Percentiles rank a stretch among this genome's conserved stretches.
Evolutionary conservation across 2,329 filamentous ascomycete species (phyloP).

Genomic region (Cladosporium sp.): DNA sequence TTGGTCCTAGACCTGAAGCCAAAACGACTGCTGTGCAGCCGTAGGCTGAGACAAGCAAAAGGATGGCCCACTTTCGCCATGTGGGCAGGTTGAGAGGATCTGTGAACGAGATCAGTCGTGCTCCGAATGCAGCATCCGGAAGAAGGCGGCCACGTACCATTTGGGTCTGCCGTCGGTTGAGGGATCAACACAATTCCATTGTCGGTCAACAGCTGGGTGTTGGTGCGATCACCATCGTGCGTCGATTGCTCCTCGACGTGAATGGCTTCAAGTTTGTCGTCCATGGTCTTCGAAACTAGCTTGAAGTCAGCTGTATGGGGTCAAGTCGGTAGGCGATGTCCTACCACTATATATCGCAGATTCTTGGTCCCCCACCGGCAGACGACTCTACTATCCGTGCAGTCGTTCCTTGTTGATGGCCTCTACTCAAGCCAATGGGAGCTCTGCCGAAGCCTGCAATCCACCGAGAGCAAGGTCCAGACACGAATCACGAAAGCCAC

Average conservation of each 20-base stretch:
- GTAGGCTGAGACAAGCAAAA: slow-evolving; percentile 15
- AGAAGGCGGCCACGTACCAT: neutral
- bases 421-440: too few species aligned
- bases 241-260: neutral
- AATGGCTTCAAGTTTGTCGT: neutral
- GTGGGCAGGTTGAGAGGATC: slow-evolving; percentile 13
- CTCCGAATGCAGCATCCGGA: neutral
- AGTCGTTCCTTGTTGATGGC: neutral
- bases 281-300: neutral
- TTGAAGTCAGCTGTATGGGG: neutral
- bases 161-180: slow-evolving; percentile 12
- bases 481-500: too few species aligned
- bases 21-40: neutral
- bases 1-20: slow-evolving; percentile 1
- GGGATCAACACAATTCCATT: slow-evolving; percentile 14
- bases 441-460: too few species aligned
- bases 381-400: neutral
- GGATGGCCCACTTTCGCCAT: slow-evolving; percentile 15
- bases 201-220: neutral
- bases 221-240: neutral
- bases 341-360: neutral
- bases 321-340: neutral
- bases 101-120: neutral
- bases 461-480: too few species aligned
- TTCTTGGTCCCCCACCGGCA: neutral